These are phyloP conservation scores for Skeletonema potamos DNA, from an alignment of 108 stramenopile genomes.

Conservation along the genomic window DNA sequence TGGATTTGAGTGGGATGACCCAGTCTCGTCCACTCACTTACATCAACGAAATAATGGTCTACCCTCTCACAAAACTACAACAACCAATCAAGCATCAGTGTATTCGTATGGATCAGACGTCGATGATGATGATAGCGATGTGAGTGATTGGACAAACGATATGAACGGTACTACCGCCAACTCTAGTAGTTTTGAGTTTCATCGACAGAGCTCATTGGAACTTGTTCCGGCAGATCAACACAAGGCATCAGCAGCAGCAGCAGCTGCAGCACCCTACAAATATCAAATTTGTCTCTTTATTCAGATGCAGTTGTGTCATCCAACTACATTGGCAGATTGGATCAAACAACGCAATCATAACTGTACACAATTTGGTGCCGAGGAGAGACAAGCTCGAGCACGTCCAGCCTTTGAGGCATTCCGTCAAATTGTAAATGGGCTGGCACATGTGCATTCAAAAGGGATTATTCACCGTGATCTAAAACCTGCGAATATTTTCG, in stretches of 20 bases:
- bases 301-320: constrained; percentile 92
- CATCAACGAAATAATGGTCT: constrained; percentile 10
- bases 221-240: constrained; percentile 17
- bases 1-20: constrained; percentile 43
- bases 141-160: constrained; percentile 46
- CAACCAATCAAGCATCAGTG: not conserved
- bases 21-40: constrained; percentile 2
- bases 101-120: not conserved
- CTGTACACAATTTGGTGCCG: constrained; percentile 30
- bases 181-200: constrained; percentile 7
- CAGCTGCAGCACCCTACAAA: constrained; percentile 42
- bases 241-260: not conserved
- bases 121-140: constrained; percentile 40
- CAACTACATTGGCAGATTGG: constrained; percentile 85
- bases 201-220: constrained; percentile 25
- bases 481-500: constrained; percentile 89
- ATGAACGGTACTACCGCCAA: constrained; percentile 2
- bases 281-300: constrained; percentile 90
- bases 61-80: constrained; percentile 19
- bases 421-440: constrained; percentile 68
- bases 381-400: constrained; percentile 45
- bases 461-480: constrained; percentile 87
- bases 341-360: constrained; percentile 71
- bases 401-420: constrained; percentile 59
- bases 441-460: constrained; percentile 79